Base-by-base conservation (phyloP, 495 filamentous ascomycete genomes). In the Daldinia grandis region DNA sequence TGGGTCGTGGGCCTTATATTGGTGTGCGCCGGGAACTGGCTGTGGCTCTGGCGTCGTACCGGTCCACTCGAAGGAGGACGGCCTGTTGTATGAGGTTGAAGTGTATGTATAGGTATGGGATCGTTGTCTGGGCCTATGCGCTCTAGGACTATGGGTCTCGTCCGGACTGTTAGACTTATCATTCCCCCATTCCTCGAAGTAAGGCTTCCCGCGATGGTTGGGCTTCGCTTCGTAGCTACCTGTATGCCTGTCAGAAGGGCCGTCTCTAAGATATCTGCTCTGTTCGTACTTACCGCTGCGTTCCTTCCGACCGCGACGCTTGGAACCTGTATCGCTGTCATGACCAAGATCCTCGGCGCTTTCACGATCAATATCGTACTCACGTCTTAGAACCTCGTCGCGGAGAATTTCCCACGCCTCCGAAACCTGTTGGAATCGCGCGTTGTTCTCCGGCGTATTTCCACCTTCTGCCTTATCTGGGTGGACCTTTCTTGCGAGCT, bases 381-480 rank as follows among this genome's bases (percentile, higher is more conserved):
- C 70, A 3, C 5, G 5, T 27, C 70, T 59, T 19, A 64, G 59
- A 5, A 53, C 51, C 1, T 62, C 57, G 44, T 73, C 61, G 4
- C 60, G 47, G 9, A 73, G 57, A 17, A 73, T 68, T 21, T 64
- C 61, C 55, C 61, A 65, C 9, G 70, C 70, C 51, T 73, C 70
- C 31, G 61, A 61, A 25, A 64, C 61, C 25, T 35, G 35, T 3
- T 42, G 37, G 12, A 68, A 68, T 8, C 50, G 49, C n/a, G 49
- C 57, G 40, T 61, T 72, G 50, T 64, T 72, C 57, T 68, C 70
- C 0, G 38, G 24, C 0, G 61, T 68, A 51, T 58, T 73, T 14
- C 70, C 70, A 15, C 56, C 70, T 14, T 62, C 55, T 0, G 70
- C 64, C 5, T 73, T 73, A 40, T 72, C 69, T 6, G 69, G 69